Conservation (phyloP, 148 eudicot genomes). For the Rheum nobile region DNA sequence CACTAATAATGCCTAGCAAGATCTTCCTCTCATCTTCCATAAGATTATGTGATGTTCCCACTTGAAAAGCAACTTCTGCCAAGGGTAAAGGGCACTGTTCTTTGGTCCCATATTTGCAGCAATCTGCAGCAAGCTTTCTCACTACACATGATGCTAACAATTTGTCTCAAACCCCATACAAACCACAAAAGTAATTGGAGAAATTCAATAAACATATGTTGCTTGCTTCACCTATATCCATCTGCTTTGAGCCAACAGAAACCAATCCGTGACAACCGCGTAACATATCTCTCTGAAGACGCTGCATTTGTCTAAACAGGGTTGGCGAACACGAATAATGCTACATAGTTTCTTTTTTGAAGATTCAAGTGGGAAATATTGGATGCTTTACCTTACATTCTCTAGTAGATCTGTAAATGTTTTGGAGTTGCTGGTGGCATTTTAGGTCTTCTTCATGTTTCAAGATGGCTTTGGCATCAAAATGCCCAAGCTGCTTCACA, state of each 20-base stretch:
- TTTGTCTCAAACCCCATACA: neutral
- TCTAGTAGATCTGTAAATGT: slow-evolving; percentile 61
- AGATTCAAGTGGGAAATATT: neutral
- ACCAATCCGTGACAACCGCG: slow-evolving; percentile 55
- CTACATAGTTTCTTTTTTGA: neutral
- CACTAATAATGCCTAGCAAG: slow-evolving; percentile 48
- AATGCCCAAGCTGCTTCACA: slow-evolving; percentile 56
- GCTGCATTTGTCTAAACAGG: slow-evolving; percentile 22
- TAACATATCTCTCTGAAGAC: slow-evolving; percentile 63
- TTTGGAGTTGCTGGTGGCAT: slow-evolving; percentile 39
- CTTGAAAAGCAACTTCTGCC: slow-evolving; percentile 38
- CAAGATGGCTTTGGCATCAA: slow-evolving; percentile 35
- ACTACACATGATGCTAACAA: slow-evolving; percentile 16
- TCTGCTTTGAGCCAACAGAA: slow-evolving; percentile 53
- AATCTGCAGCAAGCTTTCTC: slow-evolving; percentile 64
- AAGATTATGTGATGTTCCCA: slow-evolving; percentile 45
- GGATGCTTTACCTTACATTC: slow-evolving; percentile 46
- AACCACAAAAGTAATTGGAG: neutral
- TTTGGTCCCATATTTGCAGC: slow-evolving; percentile 50
- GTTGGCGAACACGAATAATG: neutral
- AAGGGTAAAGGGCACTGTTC: slow-evolving; percentile 36
- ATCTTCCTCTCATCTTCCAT: slow-evolving; percentile 54
- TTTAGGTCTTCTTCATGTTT: slow-evolving; percentile 44
- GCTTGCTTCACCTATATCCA: slow-evolving; percentile 42
- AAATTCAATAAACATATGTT: neutral